phyloP scores from a whole-genome alignment of 768 basidiomycete species.

The Russula vinacea region DNA sequence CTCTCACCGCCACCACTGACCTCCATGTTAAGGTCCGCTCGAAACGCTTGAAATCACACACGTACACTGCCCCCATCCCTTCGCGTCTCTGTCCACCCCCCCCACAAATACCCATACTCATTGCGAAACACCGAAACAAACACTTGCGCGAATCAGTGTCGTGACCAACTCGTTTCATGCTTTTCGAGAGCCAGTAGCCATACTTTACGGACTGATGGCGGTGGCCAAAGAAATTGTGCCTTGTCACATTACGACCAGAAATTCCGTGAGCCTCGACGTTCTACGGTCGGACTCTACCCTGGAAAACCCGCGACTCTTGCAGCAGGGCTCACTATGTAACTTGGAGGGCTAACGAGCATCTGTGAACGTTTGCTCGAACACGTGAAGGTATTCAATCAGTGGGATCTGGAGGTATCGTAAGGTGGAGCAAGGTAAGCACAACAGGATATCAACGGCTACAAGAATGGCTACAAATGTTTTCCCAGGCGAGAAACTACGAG shows the following conservation, averaged over 20 bases:
- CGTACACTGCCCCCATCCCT: no score
- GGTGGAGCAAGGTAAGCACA: neutral
- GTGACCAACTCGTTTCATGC: constrained; percentile 57
- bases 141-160: constrained; percentile 50
- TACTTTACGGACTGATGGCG: no score
- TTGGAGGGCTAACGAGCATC: neutral
- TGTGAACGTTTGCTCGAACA: neutral
- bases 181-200: no score
- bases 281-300: constrained; percentile 36
- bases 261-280: no score
- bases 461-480: neutral
- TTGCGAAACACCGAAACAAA: constrained; percentile 46
- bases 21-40: neutral
- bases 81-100: no score
- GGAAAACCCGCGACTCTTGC: neutral
- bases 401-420: neutral
- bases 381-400: neutral
- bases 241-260: no score
- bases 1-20: neutral
- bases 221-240: no score
- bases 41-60: neutral
- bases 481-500: neutral
- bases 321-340: no score
- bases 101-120: constrained; percentile 47
- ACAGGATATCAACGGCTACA: neutral